Percentiles rank a stretch among this genome's conserved stretches.
phyloP scores from a whole-genome alignment of 2,329 filamentous ascomycete genomes.

The Albophoma yamanashiensis region DNA sequence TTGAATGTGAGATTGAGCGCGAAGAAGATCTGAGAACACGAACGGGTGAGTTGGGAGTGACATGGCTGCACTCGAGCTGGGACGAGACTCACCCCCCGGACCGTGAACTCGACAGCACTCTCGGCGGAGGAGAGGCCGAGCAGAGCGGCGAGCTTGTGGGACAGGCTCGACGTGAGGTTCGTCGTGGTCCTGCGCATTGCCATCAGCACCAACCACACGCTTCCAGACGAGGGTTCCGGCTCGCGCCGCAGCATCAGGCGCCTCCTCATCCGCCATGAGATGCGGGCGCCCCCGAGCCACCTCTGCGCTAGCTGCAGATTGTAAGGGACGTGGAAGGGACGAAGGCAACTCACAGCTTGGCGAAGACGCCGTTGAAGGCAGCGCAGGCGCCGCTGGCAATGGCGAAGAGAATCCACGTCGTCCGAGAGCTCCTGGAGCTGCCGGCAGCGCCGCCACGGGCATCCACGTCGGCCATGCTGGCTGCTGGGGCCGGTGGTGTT shows the following conservation, averaged over 20 bases:
- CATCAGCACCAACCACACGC: not conserved
- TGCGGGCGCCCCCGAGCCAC: not conserved
- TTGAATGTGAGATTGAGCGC: conserved; percentile 65
- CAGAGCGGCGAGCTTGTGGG: conserved; percentile 29
- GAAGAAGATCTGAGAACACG: conserved; percentile 53
- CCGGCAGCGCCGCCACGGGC: not conserved
- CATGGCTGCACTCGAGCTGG: not conserved
- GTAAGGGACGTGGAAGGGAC: not conserved
- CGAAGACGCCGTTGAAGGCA: conserved; percentile 73
- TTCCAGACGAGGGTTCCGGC: not conserved
- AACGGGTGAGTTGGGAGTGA: not conserved
- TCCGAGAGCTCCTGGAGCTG: conserved; percentile 19
- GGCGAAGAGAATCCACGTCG: conserved; percentile 57
- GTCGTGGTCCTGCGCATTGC: conserved; percentile 38
- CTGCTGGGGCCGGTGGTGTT: too few relatives aligned
- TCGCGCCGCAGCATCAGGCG: not conserved
- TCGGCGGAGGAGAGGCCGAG: conserved; percentile 32
- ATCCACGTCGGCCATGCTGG: conserved; percentile 5
- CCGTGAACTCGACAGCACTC: conserved; percentile 32
- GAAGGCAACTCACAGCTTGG: conserved; percentile 54
- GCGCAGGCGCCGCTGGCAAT: conserved; percentile 67
- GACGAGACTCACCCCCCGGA: conserved; percentile 34
- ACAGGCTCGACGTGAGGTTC: conserved; percentile 38
- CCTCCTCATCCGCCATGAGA: not conserved
- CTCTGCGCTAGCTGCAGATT: too few relatives aligned